Conservation (phyloP, 75 land plant genomes). For the Adiantum capillusveneris region DNA sequence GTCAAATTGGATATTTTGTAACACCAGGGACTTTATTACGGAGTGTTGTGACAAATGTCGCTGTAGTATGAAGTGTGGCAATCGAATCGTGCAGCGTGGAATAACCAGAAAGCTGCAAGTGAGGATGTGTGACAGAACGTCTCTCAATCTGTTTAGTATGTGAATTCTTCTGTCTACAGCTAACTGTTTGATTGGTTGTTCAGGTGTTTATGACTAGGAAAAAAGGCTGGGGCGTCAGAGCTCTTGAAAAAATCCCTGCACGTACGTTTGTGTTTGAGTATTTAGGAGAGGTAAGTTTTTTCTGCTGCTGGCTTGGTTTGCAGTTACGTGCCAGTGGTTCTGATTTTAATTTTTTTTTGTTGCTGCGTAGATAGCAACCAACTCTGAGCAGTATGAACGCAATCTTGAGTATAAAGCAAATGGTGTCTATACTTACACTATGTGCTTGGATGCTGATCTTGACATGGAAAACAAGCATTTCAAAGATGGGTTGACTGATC, state of each 20-base stretch:
- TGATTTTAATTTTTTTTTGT: not conserved
- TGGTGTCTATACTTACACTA: slow-evolving; percentile 18
- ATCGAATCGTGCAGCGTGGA: slow-evolving; percentile 44
- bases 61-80: slow-evolving; percentile 37
- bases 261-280: slow-evolving; percentile 44
- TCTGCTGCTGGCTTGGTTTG: not conserved
- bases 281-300: slow-evolving; percentile 26
- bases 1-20: too few relatives aligned
- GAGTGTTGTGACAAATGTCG: slow-evolving; percentile 36
- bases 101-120: slow-evolving; percentile 32
- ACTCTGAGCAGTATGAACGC: slow-evolving; percentile 32
- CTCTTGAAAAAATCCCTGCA: slow-evolving; percentile 27
- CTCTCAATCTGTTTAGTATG: too few relatives aligned
- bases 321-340: not conserved
- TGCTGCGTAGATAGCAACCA: slow-evolving; percentile 28
- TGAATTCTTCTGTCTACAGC: too few relatives aligned
- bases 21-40: slow-evolving; percentile 35
- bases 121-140: too few relatives aligned
- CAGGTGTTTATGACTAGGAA: slow-evolving; percentile 45
- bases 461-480: slow-evolving; percentile 35
- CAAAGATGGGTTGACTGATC: slow-evolving; percentile 16
- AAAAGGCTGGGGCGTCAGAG: slow-evolving; percentile 47
- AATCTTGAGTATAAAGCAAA: slow-evolving; percentile 21
- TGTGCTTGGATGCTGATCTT: slow-evolving; percentile 29
- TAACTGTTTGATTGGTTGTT: not conserved